phyloP scores from a whole-genome alignment of 2,329 filamentous ascomycete genomes.

The Parasarocladium wereldwijsianum region DNA sequence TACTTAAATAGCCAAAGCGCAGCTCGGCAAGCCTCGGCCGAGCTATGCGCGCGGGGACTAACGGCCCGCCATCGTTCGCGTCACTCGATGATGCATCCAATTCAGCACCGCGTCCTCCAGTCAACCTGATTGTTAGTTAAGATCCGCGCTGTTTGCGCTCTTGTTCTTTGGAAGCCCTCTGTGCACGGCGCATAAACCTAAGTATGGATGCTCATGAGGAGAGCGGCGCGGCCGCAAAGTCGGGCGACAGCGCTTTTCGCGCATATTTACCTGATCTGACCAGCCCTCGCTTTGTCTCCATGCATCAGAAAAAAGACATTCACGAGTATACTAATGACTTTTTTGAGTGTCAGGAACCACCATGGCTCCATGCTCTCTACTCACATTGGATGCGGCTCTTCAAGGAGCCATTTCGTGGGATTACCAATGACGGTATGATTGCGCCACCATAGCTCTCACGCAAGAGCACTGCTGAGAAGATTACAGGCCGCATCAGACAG shows the following conservation, averaged over 20 bases:
- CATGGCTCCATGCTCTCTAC: constrained; percentile 51
- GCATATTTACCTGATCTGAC: constrained; percentile 47
- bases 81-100: too few species aligned
- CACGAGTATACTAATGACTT: constrained; percentile 48
- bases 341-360: constrained; percentile 41
- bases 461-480: constrained; percentile 1
- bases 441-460: not conserved
- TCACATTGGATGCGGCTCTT: constrained; percentile 42
- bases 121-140: too few species aligned
- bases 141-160: too few species aligned
- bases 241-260: constrained; percentile 29
- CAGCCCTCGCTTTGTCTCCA: constrained; percentile 45
- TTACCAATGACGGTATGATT: constrained; percentile 51
- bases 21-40: too few species aligned
- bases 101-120: too few species aligned
- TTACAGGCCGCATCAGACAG: constrained; percentile 3
- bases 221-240: too few species aligned
- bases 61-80: too few species aligned
- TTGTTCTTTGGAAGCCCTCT: too few species aligned
- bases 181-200: too few species aligned
- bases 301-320: constrained; percentile 42
- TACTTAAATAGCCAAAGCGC: too few species aligned
- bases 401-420: constrained; percentile 54
- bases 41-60: too few species aligned
- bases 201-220: too few species aligned